These are phyloP conservation scores for Pythium chondricola DNA, from an alignment of 352 stramenopile species.

Conservation along the genomic window DNA sequence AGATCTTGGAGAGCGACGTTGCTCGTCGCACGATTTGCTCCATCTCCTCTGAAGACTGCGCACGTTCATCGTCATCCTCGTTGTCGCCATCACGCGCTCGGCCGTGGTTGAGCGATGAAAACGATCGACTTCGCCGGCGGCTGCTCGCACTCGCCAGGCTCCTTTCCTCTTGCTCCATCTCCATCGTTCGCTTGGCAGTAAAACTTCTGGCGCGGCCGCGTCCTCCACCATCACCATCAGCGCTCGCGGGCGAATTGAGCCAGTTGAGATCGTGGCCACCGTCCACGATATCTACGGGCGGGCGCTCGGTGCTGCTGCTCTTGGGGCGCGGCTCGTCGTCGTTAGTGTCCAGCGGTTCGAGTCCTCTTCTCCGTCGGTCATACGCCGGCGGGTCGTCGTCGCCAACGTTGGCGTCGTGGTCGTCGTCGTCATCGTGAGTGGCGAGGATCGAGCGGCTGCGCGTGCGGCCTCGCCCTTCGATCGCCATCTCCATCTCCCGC, in stretches of 20 bases:
- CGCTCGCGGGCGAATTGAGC: constrained; percentile 17
- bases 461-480: constrained; percentile 64
- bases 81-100: constrained; percentile 8
- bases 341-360: constrained; percentile 5
- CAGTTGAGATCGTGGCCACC: constrained; percentile 29
- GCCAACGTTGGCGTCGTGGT: constrained; percentile 3
- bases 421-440: constrained; percentile 26
- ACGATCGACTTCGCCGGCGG: constrained; percentile 62
- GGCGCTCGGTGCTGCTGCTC: constrained; percentile 19
- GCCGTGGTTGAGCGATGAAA: constrained; percentile 35
- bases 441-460: constrained; percentile 78
- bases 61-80: constrained; percentile 3
- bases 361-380: constrained; percentile 1
- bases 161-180: constrained; percentile 22
- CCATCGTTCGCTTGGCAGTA: constrained; percentile 29
- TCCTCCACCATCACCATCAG: constrained; percentile 12
- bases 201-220: constrained; percentile 41
- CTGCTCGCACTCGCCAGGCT: constrained; percentile 1
- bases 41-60: constrained; percentile 17
- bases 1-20: constrained; percentile 78
- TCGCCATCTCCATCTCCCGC: constrained; percentile 73
- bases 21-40: constrained; percentile 59
- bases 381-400: neutral
- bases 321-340: constrained; percentile 4
- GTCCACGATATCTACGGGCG: constrained; percentile 27